These are phyloP conservation scores for Lactarius evosmus DNA, from an alignment of 768 basidiomycete genomes.

Conservation along the genomic window DNA sequence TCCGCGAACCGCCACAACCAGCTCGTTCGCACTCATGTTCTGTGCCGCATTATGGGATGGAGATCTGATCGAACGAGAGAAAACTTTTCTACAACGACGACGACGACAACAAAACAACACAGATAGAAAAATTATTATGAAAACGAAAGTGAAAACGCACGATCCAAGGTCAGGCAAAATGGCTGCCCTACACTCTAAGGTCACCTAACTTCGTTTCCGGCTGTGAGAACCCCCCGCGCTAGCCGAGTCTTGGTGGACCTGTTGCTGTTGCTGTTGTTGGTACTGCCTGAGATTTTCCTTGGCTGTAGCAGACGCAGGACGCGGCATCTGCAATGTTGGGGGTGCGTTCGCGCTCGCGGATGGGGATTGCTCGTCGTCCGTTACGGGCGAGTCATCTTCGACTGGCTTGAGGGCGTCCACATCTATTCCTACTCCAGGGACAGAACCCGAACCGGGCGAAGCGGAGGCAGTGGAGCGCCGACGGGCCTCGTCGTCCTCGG, in stretches of 20 bases:
- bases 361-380: slow-evolving; percentile 22
- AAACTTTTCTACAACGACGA: background rate
- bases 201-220: slow-evolving; percentile 19
- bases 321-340: slow-evolving; percentile 26
- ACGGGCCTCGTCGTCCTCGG: slow-evolving; percentile 51
- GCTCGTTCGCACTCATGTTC: background rate
- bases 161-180: background rate
- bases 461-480: slow-evolving; percentile 27
- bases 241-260: background rate
- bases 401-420: slow-evolving; percentile 75
- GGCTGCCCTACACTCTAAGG: background rate
- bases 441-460: background rate
- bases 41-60: background rate
- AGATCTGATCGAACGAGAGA: background rate
- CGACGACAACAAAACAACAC: background rate
- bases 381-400: slow-evolving; percentile 43
- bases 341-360: slow-evolving; percentile 12
- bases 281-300: slow-evolving; percentile 30
- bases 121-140: slow-evolving; percentile 6
- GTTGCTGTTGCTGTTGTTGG: slow-evolving; percentile 3
- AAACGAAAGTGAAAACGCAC: background rate
- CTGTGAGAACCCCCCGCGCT: slow-evolving; percentile 8
- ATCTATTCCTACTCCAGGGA: slow-evolving; percentile 30
- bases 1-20: background rate
- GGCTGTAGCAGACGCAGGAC: slow-evolving; percentile 25